These are phyloP conservation scores for Lachnellula suecica DNA, from an alignment of 2,329 filamentous ascomycete species.

Conservation along the genomic window DNA sequence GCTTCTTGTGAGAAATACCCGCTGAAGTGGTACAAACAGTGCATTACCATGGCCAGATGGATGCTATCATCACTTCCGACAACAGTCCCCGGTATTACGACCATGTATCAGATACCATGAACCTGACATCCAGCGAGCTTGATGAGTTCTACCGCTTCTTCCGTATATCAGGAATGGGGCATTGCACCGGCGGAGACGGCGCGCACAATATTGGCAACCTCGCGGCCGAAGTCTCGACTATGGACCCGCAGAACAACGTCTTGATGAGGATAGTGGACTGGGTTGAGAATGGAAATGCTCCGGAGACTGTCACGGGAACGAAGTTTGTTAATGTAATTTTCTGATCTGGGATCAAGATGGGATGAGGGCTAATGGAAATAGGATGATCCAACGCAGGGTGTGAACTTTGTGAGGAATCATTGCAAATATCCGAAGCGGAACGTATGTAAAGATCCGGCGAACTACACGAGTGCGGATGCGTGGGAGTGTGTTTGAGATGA, in stretches of 20 bases:
- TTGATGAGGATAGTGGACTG: conserved; percentile 46
- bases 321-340: conserved; percentile 22
- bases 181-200: conserved; percentile 49
- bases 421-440: conserved; percentile 26
- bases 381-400: conserved; percentile 13
- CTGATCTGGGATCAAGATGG: background rate
- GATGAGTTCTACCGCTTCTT: conserved; percentile 50
- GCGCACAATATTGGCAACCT: conserved; percentile 36
- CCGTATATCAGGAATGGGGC: conserved; percentile 48
- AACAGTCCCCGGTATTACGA: conserved; percentile 47
- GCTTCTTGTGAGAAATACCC: background rate
- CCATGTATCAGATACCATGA: conserved; percentile 37
- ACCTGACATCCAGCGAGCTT: conserved; percentile 30
- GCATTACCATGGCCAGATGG: conserved; percentile 20
- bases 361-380: conserved; percentile 17
- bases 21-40: background rate
- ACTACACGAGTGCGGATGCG: conserved; percentile 12
- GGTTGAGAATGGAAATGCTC: conserved; percentile 43
- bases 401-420: conserved; percentile 21
- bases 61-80: conserved; percentile 37
- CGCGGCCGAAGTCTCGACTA: conserved; percentile 20
- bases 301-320: conserved; percentile 30
- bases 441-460: conserved; percentile 14
- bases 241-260: conserved; percentile 42
- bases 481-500: conserved; percentile 23